phyloP scores from a whole-genome alignment of 2,329 filamentous ascomycete species.

The Fusarium pilosicola region DNA sequence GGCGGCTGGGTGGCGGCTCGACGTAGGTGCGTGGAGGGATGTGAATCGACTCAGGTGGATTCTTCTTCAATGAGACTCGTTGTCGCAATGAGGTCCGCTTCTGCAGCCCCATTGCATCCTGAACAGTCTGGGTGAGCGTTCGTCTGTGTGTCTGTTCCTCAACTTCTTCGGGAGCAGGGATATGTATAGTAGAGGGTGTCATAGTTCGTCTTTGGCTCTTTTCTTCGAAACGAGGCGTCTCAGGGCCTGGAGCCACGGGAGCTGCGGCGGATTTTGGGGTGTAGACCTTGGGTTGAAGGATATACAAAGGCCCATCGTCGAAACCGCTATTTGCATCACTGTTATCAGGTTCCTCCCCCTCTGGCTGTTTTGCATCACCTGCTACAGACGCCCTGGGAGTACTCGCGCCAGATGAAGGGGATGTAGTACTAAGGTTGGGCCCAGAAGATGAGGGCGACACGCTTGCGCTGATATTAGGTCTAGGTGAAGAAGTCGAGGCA shows the following conservation, averaged over 20 bases:
- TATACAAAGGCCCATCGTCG: constrained; percentile 56
- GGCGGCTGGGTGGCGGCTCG: constrained; percentile 40
- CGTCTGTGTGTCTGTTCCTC: constrained; percentile 24
- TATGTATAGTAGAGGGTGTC: constrained; percentile 17
- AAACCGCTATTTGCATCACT: constrained; percentile 20
- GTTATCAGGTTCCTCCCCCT: constrained; percentile 15
- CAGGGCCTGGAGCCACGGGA: constrained; percentile 51
- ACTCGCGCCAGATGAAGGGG: constrained; percentile 13
- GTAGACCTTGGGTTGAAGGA: constrained; percentile 68
- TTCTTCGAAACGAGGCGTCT: constrained; percentile 14
- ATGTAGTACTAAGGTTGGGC: background rate
- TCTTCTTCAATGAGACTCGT: constrained; percentile 64
- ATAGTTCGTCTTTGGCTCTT: constrained; percentile 30
- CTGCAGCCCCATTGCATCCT: constrained; percentile 37
- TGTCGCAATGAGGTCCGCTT: constrained; percentile 62
- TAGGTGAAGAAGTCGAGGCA: constrained; percentile 13
- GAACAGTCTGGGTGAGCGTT: constrained; percentile 34
- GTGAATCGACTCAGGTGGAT: constrained; percentile 63
- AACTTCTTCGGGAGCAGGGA: constrained; percentile 24
- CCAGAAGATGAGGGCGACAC: constrained; percentile 28
- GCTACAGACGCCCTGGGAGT: constrained; percentile 22
- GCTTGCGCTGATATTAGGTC: constrained; percentile 19
- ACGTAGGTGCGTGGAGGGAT: constrained; percentile 55
- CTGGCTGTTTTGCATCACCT: constrained; percentile 8
- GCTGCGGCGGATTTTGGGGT: constrained; percentile 64